phyloP scores from a whole-genome alignment of 2,329 filamentous ascomycete genomes.

The Verticillium nonalfalfae region DNA sequence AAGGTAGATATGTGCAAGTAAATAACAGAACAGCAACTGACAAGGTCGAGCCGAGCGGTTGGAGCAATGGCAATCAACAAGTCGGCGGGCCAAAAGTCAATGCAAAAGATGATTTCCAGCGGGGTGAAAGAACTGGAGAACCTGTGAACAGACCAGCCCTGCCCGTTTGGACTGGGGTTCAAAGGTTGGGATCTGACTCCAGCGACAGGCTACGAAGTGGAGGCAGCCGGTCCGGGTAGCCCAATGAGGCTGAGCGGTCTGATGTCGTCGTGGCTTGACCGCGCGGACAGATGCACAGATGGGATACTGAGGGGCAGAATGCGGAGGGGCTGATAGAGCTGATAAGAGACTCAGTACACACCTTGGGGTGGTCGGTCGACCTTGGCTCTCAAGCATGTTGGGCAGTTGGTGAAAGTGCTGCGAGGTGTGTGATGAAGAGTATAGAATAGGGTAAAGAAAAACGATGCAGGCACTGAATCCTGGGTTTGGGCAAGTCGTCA shows the following conservation, averaged over 20 bases:
- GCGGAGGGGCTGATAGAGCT: neutral
- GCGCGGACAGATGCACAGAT: neutral
- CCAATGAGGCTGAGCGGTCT: neutral
- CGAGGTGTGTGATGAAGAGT: too few species aligned
- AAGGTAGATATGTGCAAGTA: neutral
- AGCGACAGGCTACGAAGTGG: neutral
- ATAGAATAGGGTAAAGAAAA: neutral
- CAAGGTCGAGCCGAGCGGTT: neutral
- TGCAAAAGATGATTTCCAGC: neutral
- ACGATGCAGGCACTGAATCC: neutral
- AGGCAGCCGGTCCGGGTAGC: neutral
- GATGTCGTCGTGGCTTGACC: neutral
- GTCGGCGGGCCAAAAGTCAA: neutral
- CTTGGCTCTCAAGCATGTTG: neutral
- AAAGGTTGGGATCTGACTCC: neutral
- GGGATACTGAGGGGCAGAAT: neutral
- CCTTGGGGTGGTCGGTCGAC: neutral
- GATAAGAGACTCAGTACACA: neutral
- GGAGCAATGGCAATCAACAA: neutral
- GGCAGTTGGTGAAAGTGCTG: neutral
- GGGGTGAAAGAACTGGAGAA: neutral
- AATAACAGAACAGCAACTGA: neutral
- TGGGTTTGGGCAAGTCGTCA: neutral
- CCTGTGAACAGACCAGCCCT: neutral
- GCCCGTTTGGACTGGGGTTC: neutral